Evolutionary conservation across 2,329 filamentous ascomycete genomes (phyloP).

Genomic region (Aureobasidium subglaciale): DNA sequence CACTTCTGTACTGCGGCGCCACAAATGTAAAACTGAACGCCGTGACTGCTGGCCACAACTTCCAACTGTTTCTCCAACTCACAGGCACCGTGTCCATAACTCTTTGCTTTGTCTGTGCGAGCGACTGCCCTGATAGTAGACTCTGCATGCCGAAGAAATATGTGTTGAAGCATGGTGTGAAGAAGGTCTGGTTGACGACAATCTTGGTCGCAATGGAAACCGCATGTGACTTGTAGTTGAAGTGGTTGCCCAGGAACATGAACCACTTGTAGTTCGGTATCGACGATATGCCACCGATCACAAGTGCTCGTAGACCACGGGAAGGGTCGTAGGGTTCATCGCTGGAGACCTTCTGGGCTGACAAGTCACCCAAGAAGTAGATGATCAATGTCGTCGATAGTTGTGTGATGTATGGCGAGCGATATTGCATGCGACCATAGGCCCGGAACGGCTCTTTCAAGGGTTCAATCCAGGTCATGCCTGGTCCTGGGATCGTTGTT

Average conservation of each 20-base stretch:
- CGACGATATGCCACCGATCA: constrained; percentile 64
- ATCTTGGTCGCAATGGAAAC: constrained; percentile 72
- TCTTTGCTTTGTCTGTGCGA: constrained; percentile 59
- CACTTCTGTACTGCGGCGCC: constrained; percentile 66
- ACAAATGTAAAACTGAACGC: constrained; percentile 84
- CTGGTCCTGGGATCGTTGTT: constrained; percentile 35
- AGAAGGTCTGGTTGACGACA: constrained; percentile 67
- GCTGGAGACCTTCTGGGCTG: constrained; percentile 59
- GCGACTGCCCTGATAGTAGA: constrained; percentile 51
- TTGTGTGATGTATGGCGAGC: constrained; percentile 72
- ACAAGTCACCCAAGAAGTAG: constrained; percentile 70
- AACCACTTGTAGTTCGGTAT: constrained; percentile 82
- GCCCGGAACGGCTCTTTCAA: constrained; percentile 40
- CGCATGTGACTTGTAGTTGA: constrained; percentile 72
- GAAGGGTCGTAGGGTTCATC: constrained; percentile 53
- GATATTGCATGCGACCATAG: constrained; percentile 65
- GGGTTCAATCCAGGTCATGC: constrained; percentile 41
- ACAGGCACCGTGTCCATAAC: constrained; percentile 68
- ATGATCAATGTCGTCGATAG: constrained; percentile 67
- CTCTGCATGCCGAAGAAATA: constrained; percentile 48
- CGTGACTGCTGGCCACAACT: constrained; percentile 82
- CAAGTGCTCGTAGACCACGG: constrained; percentile 63
- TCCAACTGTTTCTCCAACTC: constrained; percentile 71
- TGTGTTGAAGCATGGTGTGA: constrained; percentile 59
- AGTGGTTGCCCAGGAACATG: constrained; percentile 69